Conservation (phyloP, 2,329 filamentous ascomycete species). For the Colletotrichum sp. region DNA sequence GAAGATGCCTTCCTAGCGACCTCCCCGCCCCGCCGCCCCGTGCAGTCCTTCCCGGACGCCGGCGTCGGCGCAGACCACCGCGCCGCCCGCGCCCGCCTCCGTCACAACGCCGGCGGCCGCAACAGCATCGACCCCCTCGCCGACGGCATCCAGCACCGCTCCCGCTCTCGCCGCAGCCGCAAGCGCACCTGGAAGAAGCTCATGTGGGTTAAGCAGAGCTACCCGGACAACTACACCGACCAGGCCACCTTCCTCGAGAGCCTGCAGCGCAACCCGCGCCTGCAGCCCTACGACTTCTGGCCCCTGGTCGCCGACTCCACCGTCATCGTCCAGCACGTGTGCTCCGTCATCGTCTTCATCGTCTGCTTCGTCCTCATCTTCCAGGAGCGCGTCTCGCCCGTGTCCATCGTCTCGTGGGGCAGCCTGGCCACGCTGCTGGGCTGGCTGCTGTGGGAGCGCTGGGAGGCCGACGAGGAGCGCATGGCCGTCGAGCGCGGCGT, state of each 20-base stretch:
- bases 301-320: conserved; percentile 93
- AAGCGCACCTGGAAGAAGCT: conserved; percentile 91
- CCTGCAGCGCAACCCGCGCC: conserved; percentile 89
- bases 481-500: conserved; percentile 25
- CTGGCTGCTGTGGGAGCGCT: conserved; percentile 91
- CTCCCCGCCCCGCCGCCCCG: conserved; percentile 63
- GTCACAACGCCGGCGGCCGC: conserved; percentile 21
- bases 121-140: neutral
- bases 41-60: conserved; percentile 28
- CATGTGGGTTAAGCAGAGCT: conserved; percentile 96
- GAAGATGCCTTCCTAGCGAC: conserved; percentile 79
- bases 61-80: conserved; percentile 25
- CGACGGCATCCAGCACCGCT: conserved; percentile 53
- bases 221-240: conserved; percentile 99
- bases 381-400: conserved; percentile 83
- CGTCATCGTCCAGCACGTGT: conserved; percentile 96
- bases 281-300: conserved; percentile 98
- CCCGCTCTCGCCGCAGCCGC: conserved; percentile 70
- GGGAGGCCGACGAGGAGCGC: conserved; percentile 72
- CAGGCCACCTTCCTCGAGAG: conserved; percentile 96
- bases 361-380: conserved; percentile 93
- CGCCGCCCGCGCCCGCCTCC: conserved; percentile 13
- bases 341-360: conserved; percentile 91
- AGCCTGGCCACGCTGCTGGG: conserved; percentile 83
- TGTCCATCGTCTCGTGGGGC: conserved; percentile 86